Evolutionary conservation across 345 rosid species (phyloP).

Genomic region (Eucalyptus tenuipes): DNA sequence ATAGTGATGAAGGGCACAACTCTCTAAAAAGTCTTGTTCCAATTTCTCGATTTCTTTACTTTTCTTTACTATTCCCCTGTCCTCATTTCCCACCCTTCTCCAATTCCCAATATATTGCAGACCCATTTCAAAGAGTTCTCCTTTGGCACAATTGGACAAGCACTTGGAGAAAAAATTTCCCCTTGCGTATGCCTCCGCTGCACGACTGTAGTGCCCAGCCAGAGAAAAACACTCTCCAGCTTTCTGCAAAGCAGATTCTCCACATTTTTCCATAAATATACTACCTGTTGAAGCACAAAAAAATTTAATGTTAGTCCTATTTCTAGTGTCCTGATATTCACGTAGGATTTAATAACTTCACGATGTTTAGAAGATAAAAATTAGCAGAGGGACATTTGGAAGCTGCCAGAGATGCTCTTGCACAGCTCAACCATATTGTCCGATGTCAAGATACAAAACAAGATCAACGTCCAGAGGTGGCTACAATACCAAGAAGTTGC

Average conservation of each 20-base stretch:
- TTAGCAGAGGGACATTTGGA: not conserved
- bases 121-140: not conserved
- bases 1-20: not conserved
- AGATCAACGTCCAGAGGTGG: not conserved
- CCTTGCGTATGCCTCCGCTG: not conserved
- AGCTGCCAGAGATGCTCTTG: not conserved
- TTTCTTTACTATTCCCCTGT: not conserved
- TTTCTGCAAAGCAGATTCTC: not conserved
- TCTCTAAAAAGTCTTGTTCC: not conserved
- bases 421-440: not conserved
- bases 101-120: not conserved
- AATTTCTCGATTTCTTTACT: not conserved
- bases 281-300: slow-evolving; percentile 10
- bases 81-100: not conserved
- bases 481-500: not conserved
- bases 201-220: not conserved
- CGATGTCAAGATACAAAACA: not conserved
- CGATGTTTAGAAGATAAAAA: not conserved
- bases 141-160: not conserved
- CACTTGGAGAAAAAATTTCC: not conserved
- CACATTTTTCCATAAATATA: slow-evolving; percentile 6
- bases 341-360: not conserved
- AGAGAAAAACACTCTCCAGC: not conserved
- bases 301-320: not conserved
- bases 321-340: not conserved